Conservation (phyloP, 768 basidiomycete genomes). For the Plicaturopsis crispa region DNA sequence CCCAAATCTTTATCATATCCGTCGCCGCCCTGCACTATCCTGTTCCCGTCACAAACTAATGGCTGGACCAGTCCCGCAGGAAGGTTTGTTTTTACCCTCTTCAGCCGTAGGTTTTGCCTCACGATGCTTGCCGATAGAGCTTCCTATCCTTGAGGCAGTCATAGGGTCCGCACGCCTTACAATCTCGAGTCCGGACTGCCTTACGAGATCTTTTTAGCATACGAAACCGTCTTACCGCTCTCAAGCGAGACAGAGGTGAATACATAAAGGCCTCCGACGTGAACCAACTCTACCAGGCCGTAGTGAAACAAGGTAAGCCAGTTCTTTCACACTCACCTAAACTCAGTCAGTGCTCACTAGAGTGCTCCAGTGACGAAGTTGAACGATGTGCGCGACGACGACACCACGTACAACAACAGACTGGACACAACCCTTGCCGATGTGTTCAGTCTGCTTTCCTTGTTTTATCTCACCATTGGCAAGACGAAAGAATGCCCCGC, state of each 20-base stretch:
- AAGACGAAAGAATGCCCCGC: conserved; percentile 93
- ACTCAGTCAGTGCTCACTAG: conserved; percentile 1
- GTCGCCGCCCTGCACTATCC: background rate
- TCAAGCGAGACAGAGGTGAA: conserved; percentile 88
- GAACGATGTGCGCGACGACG: conserved; percentile 83
- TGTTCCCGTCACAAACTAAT: conserved; percentile 23
- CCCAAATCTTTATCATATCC: background rate
- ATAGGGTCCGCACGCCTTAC: conserved; percentile 61
- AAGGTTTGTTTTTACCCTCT: conserved; percentile 43
- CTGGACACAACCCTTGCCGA: conserved; percentile 94
- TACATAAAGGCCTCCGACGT: conserved; percentile 94
- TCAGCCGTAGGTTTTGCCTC: conserved; percentile 9
- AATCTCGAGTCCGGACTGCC: conserved; percentile 11
- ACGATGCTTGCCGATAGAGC: conserved; percentile 45
- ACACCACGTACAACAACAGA: conserved; percentile 72
- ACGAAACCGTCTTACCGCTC: conserved; percentile 87
- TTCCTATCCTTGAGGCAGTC: conserved; percentile 89
- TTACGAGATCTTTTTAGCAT: conserved; percentile 45
- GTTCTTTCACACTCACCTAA: background rate
- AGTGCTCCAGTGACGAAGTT: conserved; percentile 68
- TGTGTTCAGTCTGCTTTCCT: conserved; percentile 89
- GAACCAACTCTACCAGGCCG: conserved; percentile 83
- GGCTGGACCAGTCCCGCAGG: conserved; percentile 70
- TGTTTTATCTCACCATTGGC: conserved; percentile 97
- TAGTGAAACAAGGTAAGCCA: conserved; percentile 83